These are phyloP conservation scores for Penicillium bovifimosum DNA, from an alignment of 495 filamentous ascomycete genomes.

Conservation along the genomic window DNA sequence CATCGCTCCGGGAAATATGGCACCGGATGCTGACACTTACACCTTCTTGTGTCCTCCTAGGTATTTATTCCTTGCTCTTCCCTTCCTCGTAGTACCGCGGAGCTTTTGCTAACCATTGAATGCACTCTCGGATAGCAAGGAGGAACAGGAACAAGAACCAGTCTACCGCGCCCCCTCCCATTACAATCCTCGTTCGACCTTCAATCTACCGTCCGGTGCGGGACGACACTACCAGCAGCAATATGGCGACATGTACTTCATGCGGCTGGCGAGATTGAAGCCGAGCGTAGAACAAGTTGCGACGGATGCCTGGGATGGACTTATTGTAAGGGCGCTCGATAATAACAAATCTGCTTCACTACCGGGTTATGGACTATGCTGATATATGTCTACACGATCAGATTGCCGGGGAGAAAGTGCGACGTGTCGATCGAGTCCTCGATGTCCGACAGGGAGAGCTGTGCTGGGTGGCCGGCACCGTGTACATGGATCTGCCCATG, in stretches of 20 bases:
- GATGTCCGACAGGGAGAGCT: conserved; percentile 94
- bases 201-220: conserved; percentile 59
- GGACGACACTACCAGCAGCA: conserved; percentile 85
- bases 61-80: conserved; percentile 16
- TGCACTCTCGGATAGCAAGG: conserved; percentile 24
- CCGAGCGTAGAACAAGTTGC: conserved; percentile 73
- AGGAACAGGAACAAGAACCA: conserved; percentile 36
- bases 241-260: conserved; percentile 95
- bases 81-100: background rate
- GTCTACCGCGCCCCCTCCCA: conserved; percentile 49
- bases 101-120: conserved; percentile 19
- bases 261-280: conserved; percentile 83
- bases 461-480: conserved; percentile 91
- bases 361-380: background rate
- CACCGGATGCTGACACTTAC: conserved; percentile 19
- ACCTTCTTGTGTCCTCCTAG: conserved; percentile 36
- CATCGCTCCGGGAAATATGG: conserved; percentile 20
- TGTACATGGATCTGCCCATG: conserved; percentile 94
- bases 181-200: conserved; percentile 73
- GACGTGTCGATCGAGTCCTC: conserved; percentile 75
- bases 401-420: conserved; percentile 71
- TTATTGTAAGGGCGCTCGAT: conserved; percentile 42
- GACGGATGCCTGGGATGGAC: conserved; percentile 66
- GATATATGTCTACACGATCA: conserved; percentile 21
- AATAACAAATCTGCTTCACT: background rate